phyloP scores from a whole-genome alignment of 1,139 yeast species.

The Zygoascus hellenicus region DNA sequence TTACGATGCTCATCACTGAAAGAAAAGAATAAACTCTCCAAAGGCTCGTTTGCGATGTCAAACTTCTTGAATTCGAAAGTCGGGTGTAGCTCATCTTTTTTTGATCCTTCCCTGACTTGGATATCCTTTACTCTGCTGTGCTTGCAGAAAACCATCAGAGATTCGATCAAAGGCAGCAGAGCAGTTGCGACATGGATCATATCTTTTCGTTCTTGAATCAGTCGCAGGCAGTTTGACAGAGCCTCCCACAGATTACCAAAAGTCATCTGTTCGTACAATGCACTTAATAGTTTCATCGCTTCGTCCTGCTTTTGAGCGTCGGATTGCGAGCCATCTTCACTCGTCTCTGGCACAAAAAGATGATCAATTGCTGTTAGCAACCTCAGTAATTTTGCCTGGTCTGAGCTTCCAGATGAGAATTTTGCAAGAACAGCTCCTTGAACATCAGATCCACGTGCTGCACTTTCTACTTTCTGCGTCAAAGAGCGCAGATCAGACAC shows the following conservation, averaged over 20 bases:
- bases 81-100: slow-evolving; percentile 31
- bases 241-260: slow-evolving; percentile 84
- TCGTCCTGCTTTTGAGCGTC: slow-evolving; percentile 36
- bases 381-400: slow-evolving; percentile 79
- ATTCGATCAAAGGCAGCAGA: slow-evolving; percentile 79
- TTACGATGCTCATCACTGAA: slow-evolving; percentile 90
- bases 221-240: slow-evolving; percentile 66
- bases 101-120: slow-evolving; percentile 36
- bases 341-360: slow-evolving; percentile 47
- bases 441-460: slow-evolving; percentile 40
- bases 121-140: slow-evolving; percentile 67
- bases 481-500: slow-evolving; percentile 53
- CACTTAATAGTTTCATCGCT: slow-evolving; percentile 39
- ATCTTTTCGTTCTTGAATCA: slow-evolving; percentile 36
- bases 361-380: slow-evolving; percentile 87
- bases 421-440: slow-evolving; percentile 53
- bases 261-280: slow-evolving; percentile 58
- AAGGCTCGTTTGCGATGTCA: slow-evolving; percentile 69
- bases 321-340: slow-evolving; percentile 22
- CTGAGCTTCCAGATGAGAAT: slow-evolving; percentile 77
- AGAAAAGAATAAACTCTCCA: slow-evolving; percentile 73
- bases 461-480: slow-evolving; percentile 41
- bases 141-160: slow-evolving; percentile 92
- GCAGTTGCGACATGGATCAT: slow-evolving; percentile 74
- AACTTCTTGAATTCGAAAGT: slow-evolving; percentile 45